These are phyloP conservation scores for Candida tetrigidarum DNA, from an alignment of 1,139 yeast species.

Conservation along the genomic window DNA sequence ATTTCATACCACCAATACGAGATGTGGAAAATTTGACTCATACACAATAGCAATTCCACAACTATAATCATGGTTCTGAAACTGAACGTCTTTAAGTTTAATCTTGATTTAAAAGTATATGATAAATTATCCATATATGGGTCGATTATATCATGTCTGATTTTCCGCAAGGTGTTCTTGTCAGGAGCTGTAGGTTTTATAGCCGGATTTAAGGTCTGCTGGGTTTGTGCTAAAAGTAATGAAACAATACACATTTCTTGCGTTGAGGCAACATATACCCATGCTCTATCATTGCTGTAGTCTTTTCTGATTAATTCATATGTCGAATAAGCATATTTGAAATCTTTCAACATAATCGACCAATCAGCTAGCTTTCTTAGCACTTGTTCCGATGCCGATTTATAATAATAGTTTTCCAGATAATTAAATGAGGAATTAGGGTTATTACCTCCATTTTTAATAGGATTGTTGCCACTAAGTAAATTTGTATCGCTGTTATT, in stretches of 20 bases:
- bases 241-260: conserved; percentile 89
- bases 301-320: conserved; percentile 86
- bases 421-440: conserved; percentile 35
- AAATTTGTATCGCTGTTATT: conserved; percentile 17
- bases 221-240: conserved; percentile 67
- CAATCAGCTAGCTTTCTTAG: conserved; percentile 89
- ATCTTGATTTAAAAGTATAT: conserved; percentile 57
- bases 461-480: conserved; percentile 3
- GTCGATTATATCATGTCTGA: conserved; percentile 63
- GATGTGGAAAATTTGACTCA: conserved; percentile 39
- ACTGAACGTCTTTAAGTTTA: conserved; percentile 65
- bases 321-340: conserved; percentile 80
- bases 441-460: conserved; percentile 9
- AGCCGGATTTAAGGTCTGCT: conserved; percentile 22
- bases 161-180: conserved; percentile 59
- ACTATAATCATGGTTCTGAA: conserved; percentile 48
- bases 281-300: conserved; percentile 76
- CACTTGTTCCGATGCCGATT: conserved; percentile 71
- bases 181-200: conserved; percentile 25
- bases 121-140: conserved; percentile 69
- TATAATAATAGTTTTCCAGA: conserved; percentile 57
- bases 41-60: conserved; percentile 58
- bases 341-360: conserved; percentile 88
- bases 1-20: conserved; percentile 55
- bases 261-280: conserved; percentile 81